phyloP scores from a whole-genome alignment of 495 filamentous ascomycete species.

The Xylaria venustula region DNA sequence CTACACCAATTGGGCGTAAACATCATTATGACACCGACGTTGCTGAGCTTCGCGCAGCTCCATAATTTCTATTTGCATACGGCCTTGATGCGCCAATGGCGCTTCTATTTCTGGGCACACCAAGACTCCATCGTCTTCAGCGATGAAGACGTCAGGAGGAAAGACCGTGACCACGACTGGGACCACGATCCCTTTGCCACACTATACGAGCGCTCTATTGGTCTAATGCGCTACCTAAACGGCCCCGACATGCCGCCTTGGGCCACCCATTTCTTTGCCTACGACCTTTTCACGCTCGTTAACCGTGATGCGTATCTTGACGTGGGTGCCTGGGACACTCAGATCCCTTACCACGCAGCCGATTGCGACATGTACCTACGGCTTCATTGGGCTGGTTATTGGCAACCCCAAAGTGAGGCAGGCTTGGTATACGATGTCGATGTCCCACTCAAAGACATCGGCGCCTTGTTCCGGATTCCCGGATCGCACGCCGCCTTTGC shows the following conservation, averaged over 20 bases:
- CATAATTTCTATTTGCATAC: conserved; percentile 58
- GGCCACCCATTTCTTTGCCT: conserved; percentile 54
- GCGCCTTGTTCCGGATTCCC: conserved; percentile 42
- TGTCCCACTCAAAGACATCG: conserved; percentile 42
- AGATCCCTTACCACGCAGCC: conserved; percentile 58
- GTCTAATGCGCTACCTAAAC: conserved; percentile 28
- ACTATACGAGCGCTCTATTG: conserved; percentile 42
- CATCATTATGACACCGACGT: conserved; percentile 55
- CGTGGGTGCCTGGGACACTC: conserved; percentile 59
- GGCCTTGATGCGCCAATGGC: conserved; percentile 48
- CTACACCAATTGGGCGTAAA: conserved; percentile 53
- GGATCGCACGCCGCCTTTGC: conserved; percentile 27
- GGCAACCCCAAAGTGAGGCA: conserved; percentile 41
- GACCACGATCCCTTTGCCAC: conserved; percentile 44
- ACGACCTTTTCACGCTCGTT: conserved; percentile 58
- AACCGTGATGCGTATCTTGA: conserved; percentile 50
- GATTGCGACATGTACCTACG: conserved; percentile 60
- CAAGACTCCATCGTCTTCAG: conserved; percentile 58
- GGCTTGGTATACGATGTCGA: conserved; percentile 54
- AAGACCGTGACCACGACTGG: conserved; percentile 35
- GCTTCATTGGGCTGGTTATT: conserved; percentile 52
- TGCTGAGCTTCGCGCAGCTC: conserved; percentile 60
- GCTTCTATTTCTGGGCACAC: conserved; percentile 60
- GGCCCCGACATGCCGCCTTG: conserved; percentile 33
- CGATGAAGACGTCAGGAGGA: conserved; percentile 41